A percentile compares a stretch with the other conserved stretches of the same genome.
phyloP scores from a whole-genome alignment of 2,329 filamentous ascomycete species.

The Ophiostoma sp. region DNA sequence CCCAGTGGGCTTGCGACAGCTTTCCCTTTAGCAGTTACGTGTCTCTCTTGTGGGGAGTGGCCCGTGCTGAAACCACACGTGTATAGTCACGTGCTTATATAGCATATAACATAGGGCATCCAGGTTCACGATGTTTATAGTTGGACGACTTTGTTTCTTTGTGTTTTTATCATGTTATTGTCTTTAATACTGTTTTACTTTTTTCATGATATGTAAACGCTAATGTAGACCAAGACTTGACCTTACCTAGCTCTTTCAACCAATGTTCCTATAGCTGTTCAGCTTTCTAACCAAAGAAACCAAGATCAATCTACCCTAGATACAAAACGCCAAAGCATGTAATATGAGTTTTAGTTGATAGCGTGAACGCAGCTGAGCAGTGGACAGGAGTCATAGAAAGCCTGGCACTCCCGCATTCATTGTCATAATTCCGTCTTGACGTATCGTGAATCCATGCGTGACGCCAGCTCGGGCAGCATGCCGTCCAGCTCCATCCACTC shows the following conservation, averaged over 20 bases:
- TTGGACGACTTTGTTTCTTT: not conserved
- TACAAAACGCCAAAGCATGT: no score
- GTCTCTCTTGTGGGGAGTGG: conserved; percentile 25
- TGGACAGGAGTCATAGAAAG: not conserved
- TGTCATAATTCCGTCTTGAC: conserved; percentile 28
- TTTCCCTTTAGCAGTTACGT: conserved; percentile 25
- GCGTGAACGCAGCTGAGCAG: not conserved
- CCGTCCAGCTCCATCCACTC: conserved; percentile 80
- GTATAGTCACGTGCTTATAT: not conserved
- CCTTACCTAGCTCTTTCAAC: no score
- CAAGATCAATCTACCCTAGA: no score
- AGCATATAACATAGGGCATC: not conserved
- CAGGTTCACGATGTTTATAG: not conserved
- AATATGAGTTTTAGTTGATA: no score
- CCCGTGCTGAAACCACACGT: not conserved
- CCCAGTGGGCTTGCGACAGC: conserved; percentile 20
- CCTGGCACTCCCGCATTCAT: not conserved
- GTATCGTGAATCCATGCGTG: conserved; percentile 7
- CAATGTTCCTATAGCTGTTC: no score
- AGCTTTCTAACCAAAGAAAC: no score
- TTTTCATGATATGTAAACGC: not conserved
- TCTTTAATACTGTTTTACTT: not conserved
- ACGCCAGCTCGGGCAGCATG: not conserved
- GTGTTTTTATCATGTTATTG: not conserved
- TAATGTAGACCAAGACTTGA: not conserved